Conservation (phyloP, 345 rosid species). For the Lepidium sativum region DNA sequence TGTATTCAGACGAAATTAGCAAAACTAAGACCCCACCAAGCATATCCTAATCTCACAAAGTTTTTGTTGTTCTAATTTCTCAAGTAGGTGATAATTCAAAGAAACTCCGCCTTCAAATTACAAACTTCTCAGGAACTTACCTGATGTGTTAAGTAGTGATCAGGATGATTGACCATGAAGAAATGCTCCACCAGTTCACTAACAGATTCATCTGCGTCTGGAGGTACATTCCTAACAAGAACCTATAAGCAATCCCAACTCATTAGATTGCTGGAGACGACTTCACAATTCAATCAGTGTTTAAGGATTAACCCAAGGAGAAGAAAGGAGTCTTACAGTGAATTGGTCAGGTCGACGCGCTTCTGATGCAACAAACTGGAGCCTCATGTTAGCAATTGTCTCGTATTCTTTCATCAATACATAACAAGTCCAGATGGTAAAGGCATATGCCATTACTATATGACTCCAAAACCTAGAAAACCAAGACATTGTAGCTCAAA, state of each 20-base stretch:
- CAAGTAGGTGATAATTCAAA: neutral
- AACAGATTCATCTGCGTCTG: slow-evolving; percentile 75
- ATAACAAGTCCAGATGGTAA: slow-evolving; percentile 88
- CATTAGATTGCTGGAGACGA: neutral
- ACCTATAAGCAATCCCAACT: slow-evolving; percentile 38
- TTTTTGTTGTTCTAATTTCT: neutral
- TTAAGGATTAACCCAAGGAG: neutral
- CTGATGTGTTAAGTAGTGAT: slow-evolving; percentile 64
- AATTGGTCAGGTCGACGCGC: slow-evolving; percentile 83
- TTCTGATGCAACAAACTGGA: slow-evolving; percentile 80
- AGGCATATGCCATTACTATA: slow-evolving; percentile 76
- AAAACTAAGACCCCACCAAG: slow-evolving; percentile 1
- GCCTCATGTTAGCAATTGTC: slow-evolving; percentile 65
- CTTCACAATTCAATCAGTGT: neutral
- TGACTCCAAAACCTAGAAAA: slow-evolving; percentile 80
- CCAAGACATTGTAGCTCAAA: neutral
- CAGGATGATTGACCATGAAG: slow-evolving; percentile 75
- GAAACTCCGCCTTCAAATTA: neutral
- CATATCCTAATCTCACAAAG: neutral
- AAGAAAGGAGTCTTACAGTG: slow-evolving; percentile 44
- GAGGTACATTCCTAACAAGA: slow-evolving; percentile 81
- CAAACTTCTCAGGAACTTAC: slow-evolving; percentile 21
- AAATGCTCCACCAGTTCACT: slow-evolving; percentile 82
- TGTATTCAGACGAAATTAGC: neutral
- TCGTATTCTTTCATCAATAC: slow-evolving; percentile 79